These are phyloP conservation scores for Areca catechu DNA, from an alignment of 176 grass and related monocot species.

Conservation along the genomic window DNA sequence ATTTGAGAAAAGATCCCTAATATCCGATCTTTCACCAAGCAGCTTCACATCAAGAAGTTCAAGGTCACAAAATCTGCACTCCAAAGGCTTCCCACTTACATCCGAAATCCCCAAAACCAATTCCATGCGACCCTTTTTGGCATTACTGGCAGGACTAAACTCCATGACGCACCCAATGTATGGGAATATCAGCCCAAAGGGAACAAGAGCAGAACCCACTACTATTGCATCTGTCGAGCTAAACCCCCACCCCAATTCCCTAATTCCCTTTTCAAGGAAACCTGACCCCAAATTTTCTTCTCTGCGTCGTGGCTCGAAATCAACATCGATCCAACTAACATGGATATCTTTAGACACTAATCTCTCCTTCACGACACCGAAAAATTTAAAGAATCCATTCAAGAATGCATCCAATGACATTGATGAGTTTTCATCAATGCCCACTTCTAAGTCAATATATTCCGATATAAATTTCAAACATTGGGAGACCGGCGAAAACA, in stretches of 20 bases:
- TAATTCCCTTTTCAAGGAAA: conserved; percentile 31
- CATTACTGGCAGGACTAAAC: not conserved
- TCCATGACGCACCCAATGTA: conserved; percentile 25
- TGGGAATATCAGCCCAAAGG: conserved; percentile 35
- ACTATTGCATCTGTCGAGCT: conserved; percentile 28
- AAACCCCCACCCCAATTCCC: conserved; percentile 44
- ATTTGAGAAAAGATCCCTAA: conserved; percentile 2
- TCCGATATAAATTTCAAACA: conserved; percentile 23
- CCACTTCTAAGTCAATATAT: conserved; percentile 10
- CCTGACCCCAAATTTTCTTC: not conserved
- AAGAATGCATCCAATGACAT: conserved; percentile 3
- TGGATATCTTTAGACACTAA: conserved; percentile 31
- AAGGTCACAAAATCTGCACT: conserved; percentile 49
- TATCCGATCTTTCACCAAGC: conserved; percentile 1
- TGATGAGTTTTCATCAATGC: not conserved
- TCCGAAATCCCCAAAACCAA: conserved; percentile 46
- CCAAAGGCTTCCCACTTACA: conserved; percentile 40
- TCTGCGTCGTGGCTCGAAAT: not conserved
- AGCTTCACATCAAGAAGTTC: conserved; percentile 30
- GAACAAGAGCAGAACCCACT: conserved; percentile 39
- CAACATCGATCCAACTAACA: conserved; percentile 39
- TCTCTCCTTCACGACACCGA: conserved; percentile 37
- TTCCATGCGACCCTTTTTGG: conserved; percentile 24
- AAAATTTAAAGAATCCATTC: conserved; percentile 22
- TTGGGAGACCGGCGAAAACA: conserved; percentile 31